A percentile compares a stretch with the other conserved stretches of the same genome.
Evolutionary conservation across 1,284 basidiomycete species (phyloP).

Genomic region (Baeospora myosura): DNA sequence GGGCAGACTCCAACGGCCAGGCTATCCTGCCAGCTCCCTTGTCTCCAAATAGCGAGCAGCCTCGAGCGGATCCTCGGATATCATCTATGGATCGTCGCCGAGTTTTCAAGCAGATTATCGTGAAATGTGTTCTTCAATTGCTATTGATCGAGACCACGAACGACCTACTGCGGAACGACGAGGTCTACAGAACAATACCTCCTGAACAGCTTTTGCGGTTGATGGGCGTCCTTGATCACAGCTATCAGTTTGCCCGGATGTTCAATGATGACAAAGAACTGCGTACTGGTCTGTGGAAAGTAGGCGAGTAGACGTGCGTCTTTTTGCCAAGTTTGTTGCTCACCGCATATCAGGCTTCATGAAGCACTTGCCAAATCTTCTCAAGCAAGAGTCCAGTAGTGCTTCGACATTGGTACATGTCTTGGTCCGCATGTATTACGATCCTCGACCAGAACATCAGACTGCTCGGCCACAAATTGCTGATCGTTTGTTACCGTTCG

Average conservation of each 20-base stretch:
- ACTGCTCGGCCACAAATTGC: slow-evolving; percentile 78
- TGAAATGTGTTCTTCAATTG: slow-evolving; percentile 98
- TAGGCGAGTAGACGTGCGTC: slow-evolving; percentile 56
- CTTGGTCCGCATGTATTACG: slow-evolving; percentile 89
- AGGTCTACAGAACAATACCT: slow-evolving; percentile 92
- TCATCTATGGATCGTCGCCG: slow-evolving; percentile 73
- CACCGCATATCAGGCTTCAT: slow-evolving; percentile 73
- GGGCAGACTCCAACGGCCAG: slow-evolving; percentile 53
- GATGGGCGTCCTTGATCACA: slow-evolving; percentile 93
- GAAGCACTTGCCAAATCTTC: slow-evolving; percentile 96
- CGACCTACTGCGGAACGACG: slow-evolving; percentile 87
- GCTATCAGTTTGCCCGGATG: slow-evolving; percentile 92
- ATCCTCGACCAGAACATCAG: slow-evolving; percentile 80
- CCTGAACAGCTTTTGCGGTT: slow-evolving; percentile 88
- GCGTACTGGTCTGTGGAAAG: slow-evolving; percentile 97
- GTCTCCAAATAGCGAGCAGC: slow-evolving; percentile 53
- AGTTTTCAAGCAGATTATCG: slow-evolving; percentile 98
- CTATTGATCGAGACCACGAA: slow-evolving; percentile 97
- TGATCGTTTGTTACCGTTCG: slow-evolving; percentile 86
- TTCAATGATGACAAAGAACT: slow-evolving; percentile 99
- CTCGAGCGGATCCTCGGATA: slow-evolving; percentile 37
- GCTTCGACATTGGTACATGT: slow-evolving; percentile 94
- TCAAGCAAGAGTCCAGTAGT: slow-evolving; percentile 97
- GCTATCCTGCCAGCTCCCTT: slow-evolving; percentile 77
- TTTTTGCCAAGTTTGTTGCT: background rate